Base-by-base conservation (phyloP, 2,329 filamentous ascomycete genomes). In the Fusarium oligoseptatum region DNA sequence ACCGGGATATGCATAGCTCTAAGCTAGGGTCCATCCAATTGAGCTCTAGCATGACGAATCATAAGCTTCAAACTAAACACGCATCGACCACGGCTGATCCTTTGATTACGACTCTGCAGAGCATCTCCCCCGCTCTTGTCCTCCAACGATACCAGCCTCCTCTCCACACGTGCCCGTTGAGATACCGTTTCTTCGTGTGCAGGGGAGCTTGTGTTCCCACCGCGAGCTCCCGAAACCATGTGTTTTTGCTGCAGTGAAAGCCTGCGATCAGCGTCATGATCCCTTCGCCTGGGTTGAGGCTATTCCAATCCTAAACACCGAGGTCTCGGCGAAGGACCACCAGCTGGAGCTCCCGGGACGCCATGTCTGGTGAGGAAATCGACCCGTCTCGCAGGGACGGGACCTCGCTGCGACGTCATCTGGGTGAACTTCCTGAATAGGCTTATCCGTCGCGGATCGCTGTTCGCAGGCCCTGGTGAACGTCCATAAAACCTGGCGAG, bases 101-200 rank as follows among this genome's bases (percentile, higher is more conserved):
- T 52, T 63, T 60, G 14, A 66, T 45, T 73, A 48, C 52, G 60
- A 75, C 69, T 43, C 66, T 75, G 52, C 60, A 63, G 64, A 74
- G 50, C 32, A 60, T 73, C 57, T 67, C 61, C 57, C 57, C 60
- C 56, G 64, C 64, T 56, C 65, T 29, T 29, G 20, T 60, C 67
- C 73, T 77, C 75, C 73, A 76, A 76, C 75, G 45, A 72, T 58
- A 71, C 68, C 66, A 37, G 34, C 58, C 36, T 67, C 68, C 71
- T 60, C 67, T 69, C 72, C 66, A 70, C 77, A 79, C 76, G 76
- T 79, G 77, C 68, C 55, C 62, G 22, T 67, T 61, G 60, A 67
- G 48, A 70, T 71, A 55, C 56, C 60, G 56, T 39, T 55, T 56
- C 56, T 41, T 60, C 41, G 43, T 64, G 62, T 34, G 37, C 60